phyloP scores from a whole-genome alignment of 805 yeast genomes.

The Yamadazyma sp. region DNA sequence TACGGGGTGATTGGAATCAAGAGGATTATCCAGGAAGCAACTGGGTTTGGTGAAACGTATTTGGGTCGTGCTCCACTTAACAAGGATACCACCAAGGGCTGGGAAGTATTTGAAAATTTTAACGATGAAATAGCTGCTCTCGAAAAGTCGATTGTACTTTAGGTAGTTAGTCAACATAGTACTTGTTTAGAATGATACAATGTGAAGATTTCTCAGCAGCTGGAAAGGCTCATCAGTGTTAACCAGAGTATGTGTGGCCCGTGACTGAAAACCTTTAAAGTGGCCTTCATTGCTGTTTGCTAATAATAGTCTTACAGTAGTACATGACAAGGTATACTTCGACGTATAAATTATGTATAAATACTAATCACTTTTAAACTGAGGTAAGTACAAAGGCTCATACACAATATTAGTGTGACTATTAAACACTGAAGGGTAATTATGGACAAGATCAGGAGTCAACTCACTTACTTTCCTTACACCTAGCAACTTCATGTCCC shows the following conservation, averaged over 20 bases:
- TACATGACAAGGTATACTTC: too few relatives aligned
- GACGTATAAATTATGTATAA: too few relatives aligned
- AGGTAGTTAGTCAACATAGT: not conserved
- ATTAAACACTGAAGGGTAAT: conserved; percentile 24
- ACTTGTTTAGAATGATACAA: too few relatives aligned
- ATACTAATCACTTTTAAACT: conserved; percentile 14
- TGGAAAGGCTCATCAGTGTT: too few relatives aligned
- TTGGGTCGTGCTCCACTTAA: conserved; percentile 50
- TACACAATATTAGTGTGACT: conserved; percentile 16
- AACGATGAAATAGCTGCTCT: conserved; percentile 47
- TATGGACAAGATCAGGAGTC: conserved; percentile 34
- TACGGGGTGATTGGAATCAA: conserved; percentile 51
- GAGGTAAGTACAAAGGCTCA: conserved; percentile 18
- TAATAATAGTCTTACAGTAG: too few relatives aligned
- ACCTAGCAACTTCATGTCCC: conserved; percentile 82
- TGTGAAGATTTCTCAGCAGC: too few relatives aligned
- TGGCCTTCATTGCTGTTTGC: too few relatives aligned
- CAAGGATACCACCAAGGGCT: conserved; percentile 30
- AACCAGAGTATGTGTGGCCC: too few relatives aligned
- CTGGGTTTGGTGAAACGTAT: conserved; percentile 45
- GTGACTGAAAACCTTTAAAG: too few relatives aligned
- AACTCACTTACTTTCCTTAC: conserved; percentile 58
- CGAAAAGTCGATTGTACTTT: conserved; percentile 30
- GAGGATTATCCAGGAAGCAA: conserved; percentile 34
- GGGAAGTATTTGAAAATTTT: conserved; percentile 32